Percentiles rank a stretch among this genome's conserved stretches.
Evolutionary conservation across 768 basidiomycete genomes (phyloP).

Genomic region (Boletus fagicola): DNA sequence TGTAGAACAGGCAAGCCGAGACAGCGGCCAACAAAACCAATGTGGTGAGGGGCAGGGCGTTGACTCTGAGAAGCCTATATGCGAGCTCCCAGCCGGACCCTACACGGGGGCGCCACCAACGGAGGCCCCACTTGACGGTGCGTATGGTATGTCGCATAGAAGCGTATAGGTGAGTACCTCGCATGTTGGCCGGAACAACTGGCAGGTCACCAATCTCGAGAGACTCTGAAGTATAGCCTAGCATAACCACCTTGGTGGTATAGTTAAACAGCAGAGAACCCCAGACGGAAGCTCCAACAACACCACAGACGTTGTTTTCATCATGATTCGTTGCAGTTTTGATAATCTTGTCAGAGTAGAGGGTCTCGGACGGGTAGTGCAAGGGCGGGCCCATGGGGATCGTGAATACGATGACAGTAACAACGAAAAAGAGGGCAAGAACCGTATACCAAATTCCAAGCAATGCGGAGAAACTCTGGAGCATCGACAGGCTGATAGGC

Average conservation of each 20-base stretch:
- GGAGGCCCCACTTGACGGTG: conserved; percentile 47
- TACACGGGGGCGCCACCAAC: conserved; percentile 55
- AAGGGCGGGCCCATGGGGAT: conserved; percentile 74
- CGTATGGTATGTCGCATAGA: conserved; percentile 60
- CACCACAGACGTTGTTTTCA: conserved; percentile 73
- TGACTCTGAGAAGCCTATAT: conserved; percentile 61
- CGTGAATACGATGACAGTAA: conserved; percentile 41
- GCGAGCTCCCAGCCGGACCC: conserved; percentile 66
- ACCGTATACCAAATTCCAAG: conserved; percentile 51
- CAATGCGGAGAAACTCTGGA: conserved; percentile 21
- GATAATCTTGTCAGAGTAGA: conserved; percentile 74
- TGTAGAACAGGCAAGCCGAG: conserved; percentile 64
- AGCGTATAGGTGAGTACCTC: conserved; percentile 60
- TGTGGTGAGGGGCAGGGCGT: conserved; percentile 39
- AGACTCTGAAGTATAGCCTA: conserved; percentile 69
- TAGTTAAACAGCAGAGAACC: conserved; percentile 73
- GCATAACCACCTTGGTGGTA: conserved; percentile 83
- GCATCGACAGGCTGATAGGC: conserved; percentile 33
- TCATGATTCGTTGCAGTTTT: conserved; percentile 56
- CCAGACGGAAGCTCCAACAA: conserved; percentile 45
- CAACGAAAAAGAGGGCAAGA: conserved; percentile 48
- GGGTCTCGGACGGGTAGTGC: conserved; percentile 66
- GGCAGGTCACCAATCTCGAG: conserved; percentile 89
- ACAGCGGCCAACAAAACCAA: conserved; percentile 53
- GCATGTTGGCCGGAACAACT: conserved; percentile 72